phyloP scores from a whole-genome alignment of 768 basidiomycete genomes.

The Gloeopeniophorella convolvens region DNA sequence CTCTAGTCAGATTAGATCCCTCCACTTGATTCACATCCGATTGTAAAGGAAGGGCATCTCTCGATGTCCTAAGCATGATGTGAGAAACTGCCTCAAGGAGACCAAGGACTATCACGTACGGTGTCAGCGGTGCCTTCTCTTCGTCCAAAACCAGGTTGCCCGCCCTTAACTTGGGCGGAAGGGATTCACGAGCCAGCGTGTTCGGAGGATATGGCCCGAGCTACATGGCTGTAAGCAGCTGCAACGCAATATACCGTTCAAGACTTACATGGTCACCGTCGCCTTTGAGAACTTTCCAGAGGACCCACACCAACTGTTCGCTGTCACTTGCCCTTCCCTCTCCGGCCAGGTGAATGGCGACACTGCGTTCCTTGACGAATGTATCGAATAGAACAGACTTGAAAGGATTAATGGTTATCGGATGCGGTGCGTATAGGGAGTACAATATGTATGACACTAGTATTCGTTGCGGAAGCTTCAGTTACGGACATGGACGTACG shows the following conservation, averaged over 20 bases:
- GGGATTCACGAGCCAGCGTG: conserved; percentile 64
- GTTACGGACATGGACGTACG: not conserved
- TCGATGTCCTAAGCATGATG: not conserved
- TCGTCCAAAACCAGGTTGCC: conserved; percentile 65
- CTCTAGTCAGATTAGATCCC: not conserved
- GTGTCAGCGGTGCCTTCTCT: conserved; percentile 26
- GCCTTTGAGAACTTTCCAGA: conserved; percentile 82
- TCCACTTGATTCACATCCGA: not conserved
- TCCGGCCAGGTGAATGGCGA: conserved; percentile 45
- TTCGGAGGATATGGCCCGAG: conserved; percentile 78
- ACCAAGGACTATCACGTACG: not conserved
- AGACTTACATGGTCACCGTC: conserved; percentile 70
- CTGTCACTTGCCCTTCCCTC: conserved; percentile 47
- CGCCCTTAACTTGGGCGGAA: conserved; percentile 70
- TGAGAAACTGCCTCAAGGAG: not conserved
- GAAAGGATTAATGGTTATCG: conserved; percentile 77
- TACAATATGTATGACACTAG: conserved; percentile 75
- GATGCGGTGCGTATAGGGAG: conserved; percentile 73
- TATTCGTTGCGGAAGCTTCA: conserved; percentile 64
- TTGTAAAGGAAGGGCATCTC: not conserved
- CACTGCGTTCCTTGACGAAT: conserved; percentile 61
- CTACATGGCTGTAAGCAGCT: conserved; percentile 33
- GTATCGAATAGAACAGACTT: conserved; percentile 63
- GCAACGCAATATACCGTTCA: not conserved
- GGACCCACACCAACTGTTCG: conserved; percentile 79